phyloP scores from a whole-genome alignment of 306 rosid species.

The Medicago ruthenica region DNA sequence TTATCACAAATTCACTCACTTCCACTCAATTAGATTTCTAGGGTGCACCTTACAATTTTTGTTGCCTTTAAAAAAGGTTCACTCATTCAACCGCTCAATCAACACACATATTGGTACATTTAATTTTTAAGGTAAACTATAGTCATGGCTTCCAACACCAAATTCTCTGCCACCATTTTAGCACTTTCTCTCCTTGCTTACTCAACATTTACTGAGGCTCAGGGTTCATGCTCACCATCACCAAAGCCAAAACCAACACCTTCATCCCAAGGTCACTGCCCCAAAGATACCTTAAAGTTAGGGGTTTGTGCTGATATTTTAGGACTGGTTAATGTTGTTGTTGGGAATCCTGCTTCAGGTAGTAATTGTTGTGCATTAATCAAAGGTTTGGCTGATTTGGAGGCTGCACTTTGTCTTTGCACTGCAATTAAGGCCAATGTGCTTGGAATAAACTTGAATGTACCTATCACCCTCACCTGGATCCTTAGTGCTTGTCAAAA shows the following conservation, averaged over 20 bases:
- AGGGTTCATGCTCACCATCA: conserved; percentile 40
- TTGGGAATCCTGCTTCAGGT: conserved; percentile 61
- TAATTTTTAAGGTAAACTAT: not conserved
- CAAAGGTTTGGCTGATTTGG: conserved; percentile 64
- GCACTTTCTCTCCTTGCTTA: conserved; percentile 57
- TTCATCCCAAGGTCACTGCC: conserved; percentile 45
- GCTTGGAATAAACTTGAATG: conserved; percentile 68
- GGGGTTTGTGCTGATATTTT: conserved; percentile 69
- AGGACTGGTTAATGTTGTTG: conserved; percentile 47
- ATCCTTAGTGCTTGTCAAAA: conserved; percentile 83
- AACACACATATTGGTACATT: not conserved
- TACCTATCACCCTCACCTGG: conserved; percentile 62
- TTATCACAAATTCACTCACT: conserved; percentile 54
- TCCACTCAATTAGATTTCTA: conserved; percentile 56
- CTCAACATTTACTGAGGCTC: conserved; percentile 56
- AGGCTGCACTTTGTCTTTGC: conserved; percentile 82
- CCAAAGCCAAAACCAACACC: not conserved
- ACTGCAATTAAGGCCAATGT: conserved; percentile 79
- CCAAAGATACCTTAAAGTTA: conserved; percentile 68
- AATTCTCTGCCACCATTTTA: conserved; percentile 52
- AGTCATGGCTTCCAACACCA: conserved; percentile 59
- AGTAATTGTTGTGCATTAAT: conserved; percentile 71
- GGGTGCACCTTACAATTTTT: conserved; percentile 46
- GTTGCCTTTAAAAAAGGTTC: conserved; percentile 48
- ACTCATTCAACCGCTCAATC: conserved; percentile 23